Evolutionary conservation across 2,329 filamentous ascomycete genomes (phyloP).

Genomic region (Huntiella decipiens): DNA sequence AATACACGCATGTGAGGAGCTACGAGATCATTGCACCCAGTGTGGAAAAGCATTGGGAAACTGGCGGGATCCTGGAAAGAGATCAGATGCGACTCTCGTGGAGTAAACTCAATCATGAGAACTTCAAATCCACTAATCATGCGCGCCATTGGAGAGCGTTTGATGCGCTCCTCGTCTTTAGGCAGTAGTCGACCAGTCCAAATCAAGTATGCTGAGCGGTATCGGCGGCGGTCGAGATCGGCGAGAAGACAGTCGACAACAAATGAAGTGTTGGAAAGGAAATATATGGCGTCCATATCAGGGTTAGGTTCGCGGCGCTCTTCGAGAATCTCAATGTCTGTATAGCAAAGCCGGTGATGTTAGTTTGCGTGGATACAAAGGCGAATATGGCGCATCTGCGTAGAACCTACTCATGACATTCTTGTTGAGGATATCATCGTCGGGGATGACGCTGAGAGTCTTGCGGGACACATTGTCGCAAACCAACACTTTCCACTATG

Average conservation of each 20-base stretch:
- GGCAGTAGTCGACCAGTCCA: constrained; percentile 67
- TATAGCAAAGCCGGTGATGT: constrained; percentile 12
- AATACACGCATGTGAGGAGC: constrained; percentile 65
- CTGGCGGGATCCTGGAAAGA: constrained; percentile 92
- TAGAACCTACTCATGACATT: constrained; percentile 69
- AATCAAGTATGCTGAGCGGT: constrained; percentile 59
- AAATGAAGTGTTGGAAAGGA: constrained; percentile 68
- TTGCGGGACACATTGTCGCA: constrained; percentile 69
- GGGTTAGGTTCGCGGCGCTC: constrained; percentile 63
- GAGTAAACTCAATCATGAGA: constrained; percentile 73
- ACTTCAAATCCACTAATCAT: constrained; percentile 67
- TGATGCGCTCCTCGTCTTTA: constrained; percentile 52
- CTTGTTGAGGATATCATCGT: constrained; percentile 92
- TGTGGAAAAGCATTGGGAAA: constrained; percentile 83
- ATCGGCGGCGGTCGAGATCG: constrained; percentile 71
- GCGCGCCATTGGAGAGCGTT: constrained; percentile 47
- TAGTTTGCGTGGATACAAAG: not conserved
- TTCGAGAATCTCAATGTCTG: constrained; percentile 91
- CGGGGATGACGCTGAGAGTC: constrained; percentile 74
- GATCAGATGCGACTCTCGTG: constrained; percentile 75
- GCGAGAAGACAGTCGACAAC: constrained; percentile 88
- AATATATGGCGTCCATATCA: constrained; percentile 87
- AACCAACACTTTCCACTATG: constrained; percentile 89
- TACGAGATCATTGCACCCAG: constrained; percentile 69
- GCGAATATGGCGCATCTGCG: constrained; percentile 6